Conservation (phyloP, 352 stramenopile genomes). For the Globisporangium middletonii region DNA sequence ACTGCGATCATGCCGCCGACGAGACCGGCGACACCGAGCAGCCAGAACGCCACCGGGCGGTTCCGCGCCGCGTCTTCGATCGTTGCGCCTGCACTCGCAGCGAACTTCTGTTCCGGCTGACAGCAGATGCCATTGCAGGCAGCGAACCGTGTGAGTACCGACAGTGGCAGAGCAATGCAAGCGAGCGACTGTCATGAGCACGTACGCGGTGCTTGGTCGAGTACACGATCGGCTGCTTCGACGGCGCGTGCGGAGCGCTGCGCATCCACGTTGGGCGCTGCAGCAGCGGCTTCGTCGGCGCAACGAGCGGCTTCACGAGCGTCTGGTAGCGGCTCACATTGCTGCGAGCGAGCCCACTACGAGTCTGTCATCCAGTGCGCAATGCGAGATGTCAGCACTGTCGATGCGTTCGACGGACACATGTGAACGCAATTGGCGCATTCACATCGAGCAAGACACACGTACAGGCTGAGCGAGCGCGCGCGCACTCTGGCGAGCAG, state of each 20-base stretch:
- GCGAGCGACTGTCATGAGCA: slow-evolving; percentile 1
- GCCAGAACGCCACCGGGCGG: slow-evolving; percentile 91
- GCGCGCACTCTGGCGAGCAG: slow-evolving; percentile 7
- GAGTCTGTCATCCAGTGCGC: background rate
- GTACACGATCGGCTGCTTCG: slow-evolving; percentile 49
- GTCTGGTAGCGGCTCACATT: slow-evolving; percentile 52
- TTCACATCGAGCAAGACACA: background rate
- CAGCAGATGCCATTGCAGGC: background rate
- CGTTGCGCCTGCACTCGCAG: slow-evolving; percentile 38
- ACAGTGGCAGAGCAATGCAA: background rate
- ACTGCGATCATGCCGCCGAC: slow-evolving; percentile 97
- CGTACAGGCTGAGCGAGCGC: slow-evolving; percentile 3
- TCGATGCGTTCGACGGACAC: background rate
- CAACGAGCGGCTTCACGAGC: slow-evolving; percentile 35
- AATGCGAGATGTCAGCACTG: background rate
- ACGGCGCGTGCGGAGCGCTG: slow-evolving; percentile 16
- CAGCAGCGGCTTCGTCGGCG: slow-evolving; percentile 25
- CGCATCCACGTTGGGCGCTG: slow-evolving; percentile 24
- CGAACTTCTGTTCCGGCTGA: slow-evolving; percentile 31
- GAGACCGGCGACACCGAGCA: slow-evolving; percentile 91
- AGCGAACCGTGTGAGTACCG: background rate
- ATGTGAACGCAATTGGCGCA: background rate
- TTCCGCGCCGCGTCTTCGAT: slow-evolving; percentile 82
- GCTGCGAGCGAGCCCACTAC: slow-evolving; percentile 3
- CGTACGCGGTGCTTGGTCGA: slow-evolving; percentile 68